Conservation (phyloP, 1,284 basidiomycete genomes). For the Ceratobasidium sp. region DNA sequence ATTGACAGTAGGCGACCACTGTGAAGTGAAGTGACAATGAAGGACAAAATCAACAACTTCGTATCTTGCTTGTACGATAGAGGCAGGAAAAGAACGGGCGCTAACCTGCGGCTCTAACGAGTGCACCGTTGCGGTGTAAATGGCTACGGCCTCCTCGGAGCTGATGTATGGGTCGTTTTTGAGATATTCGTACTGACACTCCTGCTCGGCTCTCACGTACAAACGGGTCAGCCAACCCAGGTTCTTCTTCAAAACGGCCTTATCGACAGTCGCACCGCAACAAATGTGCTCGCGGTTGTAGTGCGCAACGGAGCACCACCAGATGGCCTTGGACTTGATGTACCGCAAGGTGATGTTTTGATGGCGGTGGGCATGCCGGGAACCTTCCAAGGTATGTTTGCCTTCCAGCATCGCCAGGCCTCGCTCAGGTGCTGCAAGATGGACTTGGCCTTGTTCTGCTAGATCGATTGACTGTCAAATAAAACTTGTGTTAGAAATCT, state of each 20-base stretch:
- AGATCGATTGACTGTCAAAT: constrained; percentile 78
- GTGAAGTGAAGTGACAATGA: constrained; percentile 99
- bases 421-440: constrained; percentile 98
- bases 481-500: constrained; percentile 9
- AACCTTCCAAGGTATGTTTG: constrained; percentile 98
- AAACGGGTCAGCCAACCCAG: constrained; percentile 90
- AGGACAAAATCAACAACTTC: constrained; percentile 94
- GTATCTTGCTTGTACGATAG: constrained; percentile 98
- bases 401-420: constrained; percentile 99
- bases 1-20: constrained; percentile 99
- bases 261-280: constrained; percentile 98
- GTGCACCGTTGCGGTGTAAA: constrained; percentile 96
- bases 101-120: constrained; percentile 96
- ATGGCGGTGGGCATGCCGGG: constrained; percentile 98
- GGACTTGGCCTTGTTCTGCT: constrained; percentile 99
- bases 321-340: constrained; percentile 99
- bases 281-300: constrained; percentile 95
- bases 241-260: constrained; percentile 98
- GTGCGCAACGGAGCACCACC: constrained; percentile 97
- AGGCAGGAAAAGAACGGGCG: constrained; percentile 98
- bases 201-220: constrained; percentile 97
- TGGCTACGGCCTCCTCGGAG: constrained; percentile 97
- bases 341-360: constrained; percentile 98
- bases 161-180: constrained; percentile 98
- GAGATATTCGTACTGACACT: constrained; percentile 94